Evolutionary conservation across 106 monocot species (phyloP).

Genomic region (Triglochin maritima): DNA sequence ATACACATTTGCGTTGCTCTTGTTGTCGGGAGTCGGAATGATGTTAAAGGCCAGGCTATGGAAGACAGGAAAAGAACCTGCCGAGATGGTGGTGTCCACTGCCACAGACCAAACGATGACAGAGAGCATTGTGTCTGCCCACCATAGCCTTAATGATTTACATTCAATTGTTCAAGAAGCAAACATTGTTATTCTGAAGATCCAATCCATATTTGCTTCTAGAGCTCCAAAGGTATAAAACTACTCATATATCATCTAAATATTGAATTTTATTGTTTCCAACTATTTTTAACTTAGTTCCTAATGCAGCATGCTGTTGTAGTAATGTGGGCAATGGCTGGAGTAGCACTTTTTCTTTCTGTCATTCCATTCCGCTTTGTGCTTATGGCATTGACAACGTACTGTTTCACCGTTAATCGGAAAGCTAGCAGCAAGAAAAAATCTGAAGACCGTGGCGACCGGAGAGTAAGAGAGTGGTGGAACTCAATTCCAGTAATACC

Average conservation of each 20-base stretch:
- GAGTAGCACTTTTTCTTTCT: slow-evolving; percentile 28
- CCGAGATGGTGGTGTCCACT: slow-evolving; percentile 40
- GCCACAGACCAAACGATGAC: slow-evolving; percentile 54
- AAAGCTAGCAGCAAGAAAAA: slow-evolving; percentile 4
- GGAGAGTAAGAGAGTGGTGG: slow-evolving; percentile 87
- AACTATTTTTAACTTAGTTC: background rate
- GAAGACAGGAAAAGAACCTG: slow-evolving; percentile 7
- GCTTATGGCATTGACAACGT: slow-evolving; percentile 28
- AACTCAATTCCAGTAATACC: slow-evolving; percentile 65
- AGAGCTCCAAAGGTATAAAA: slow-evolving; percentile 59
- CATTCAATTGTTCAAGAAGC: slow-evolving; percentile 31
- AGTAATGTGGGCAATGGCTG: slow-evolving; percentile 37
- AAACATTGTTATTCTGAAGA: slow-evolving; percentile 50
- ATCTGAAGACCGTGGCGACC: slow-evolving; percentile 17
- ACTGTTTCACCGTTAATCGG: slow-evolving; percentile 22
- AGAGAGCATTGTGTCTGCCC: slow-evolving; percentile 67
- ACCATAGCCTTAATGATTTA: slow-evolving; percentile 36
- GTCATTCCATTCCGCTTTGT: slow-evolving; percentile 58
- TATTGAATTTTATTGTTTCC: background rate
- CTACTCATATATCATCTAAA: background rate
- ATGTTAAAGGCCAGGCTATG: slow-evolving; percentile 43
- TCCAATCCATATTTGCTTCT: slow-evolving; percentile 44
- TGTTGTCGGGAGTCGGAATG: slow-evolving; percentile 24
- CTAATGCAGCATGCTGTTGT: slow-evolving; percentile 43
- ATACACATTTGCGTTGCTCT: slow-evolving; percentile 23